phyloP scores from a whole-genome alignment of 2,329 filamentous ascomycete genomes.

The Geosmithia putterillii region DNA sequence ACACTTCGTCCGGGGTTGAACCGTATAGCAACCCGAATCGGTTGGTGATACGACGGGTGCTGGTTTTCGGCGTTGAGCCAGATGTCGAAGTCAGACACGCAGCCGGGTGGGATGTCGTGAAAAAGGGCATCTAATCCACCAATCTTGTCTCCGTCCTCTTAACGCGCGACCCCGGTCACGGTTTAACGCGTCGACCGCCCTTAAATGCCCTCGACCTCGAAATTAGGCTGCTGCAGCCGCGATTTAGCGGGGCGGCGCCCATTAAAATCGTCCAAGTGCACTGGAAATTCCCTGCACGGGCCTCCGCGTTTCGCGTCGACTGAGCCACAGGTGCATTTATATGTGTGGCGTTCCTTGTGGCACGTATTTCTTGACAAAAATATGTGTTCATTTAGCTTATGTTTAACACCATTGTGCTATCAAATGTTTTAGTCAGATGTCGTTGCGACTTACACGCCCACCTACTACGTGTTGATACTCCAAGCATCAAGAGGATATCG shows the following conservation, averaged over 20 bases:
- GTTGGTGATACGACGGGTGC: background rate
- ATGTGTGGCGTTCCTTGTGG: background rate
- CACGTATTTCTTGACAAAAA: background rate
- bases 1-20: background rate
- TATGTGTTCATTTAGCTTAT: background rate
- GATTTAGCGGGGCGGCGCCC: background rate
- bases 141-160: background rate
- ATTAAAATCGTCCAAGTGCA: background rate
- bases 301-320: background rate
- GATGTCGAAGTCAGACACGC: background rate
- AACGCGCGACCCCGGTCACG: background rate
- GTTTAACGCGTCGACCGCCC: background rate
- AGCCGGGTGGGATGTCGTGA: background rate
- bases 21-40: background rate
- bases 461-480: no score
- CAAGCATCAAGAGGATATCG: no score
- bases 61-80: background rate
- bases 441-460: no score
- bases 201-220: background rate
- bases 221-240: background rate
- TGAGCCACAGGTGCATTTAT: background rate
- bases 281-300: background rate
- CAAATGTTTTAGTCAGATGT: no score
- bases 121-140: background rate
- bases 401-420: no score